These are phyloP conservation scores for Linnemannia hyalina DNA, from an alignment of 192 early-diverging fungal species.

Conservation along the genomic window DNA sequence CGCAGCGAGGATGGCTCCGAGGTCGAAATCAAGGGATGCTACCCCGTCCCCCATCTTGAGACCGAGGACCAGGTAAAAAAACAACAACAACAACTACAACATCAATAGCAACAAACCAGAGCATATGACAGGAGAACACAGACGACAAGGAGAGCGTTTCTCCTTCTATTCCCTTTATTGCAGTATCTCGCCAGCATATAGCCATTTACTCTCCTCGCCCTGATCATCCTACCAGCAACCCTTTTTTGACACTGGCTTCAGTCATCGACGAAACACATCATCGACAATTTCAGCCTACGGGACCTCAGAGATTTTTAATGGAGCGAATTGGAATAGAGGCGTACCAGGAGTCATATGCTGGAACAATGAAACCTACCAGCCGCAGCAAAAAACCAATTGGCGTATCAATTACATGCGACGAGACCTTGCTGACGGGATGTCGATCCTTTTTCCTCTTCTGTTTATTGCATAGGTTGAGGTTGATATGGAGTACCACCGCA, in stretches of 20 bases:
- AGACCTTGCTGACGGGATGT: not conserved
- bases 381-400: not conserved
- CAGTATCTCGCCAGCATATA: not conserved
- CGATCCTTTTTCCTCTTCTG: not conserved
- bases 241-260: not conserved
- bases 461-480: conserved; percentile 73
- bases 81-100: not conserved
- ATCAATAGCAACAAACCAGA: not conserved
- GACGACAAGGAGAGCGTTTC: not conserved
- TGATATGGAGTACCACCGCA: conserved; percentile 90
- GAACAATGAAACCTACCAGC: not conserved
- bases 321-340: not conserved
- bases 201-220: not conserved
- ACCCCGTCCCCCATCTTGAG: conserved; percentile 86
- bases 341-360: not conserved
- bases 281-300: not conserved
- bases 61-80: conserved; percentile 72
- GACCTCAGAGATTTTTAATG: not conserved
- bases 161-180: not conserved
- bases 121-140: not conserved
- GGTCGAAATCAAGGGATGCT: conserved; percentile 91
- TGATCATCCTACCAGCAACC: not conserved
- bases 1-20: conserved; percentile 89
- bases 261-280: not conserved
- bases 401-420: not conserved